Base-by-base conservation (phyloP, 495 filamentous ascomycete genomes). In the Filosporella fistucella region DNA sequence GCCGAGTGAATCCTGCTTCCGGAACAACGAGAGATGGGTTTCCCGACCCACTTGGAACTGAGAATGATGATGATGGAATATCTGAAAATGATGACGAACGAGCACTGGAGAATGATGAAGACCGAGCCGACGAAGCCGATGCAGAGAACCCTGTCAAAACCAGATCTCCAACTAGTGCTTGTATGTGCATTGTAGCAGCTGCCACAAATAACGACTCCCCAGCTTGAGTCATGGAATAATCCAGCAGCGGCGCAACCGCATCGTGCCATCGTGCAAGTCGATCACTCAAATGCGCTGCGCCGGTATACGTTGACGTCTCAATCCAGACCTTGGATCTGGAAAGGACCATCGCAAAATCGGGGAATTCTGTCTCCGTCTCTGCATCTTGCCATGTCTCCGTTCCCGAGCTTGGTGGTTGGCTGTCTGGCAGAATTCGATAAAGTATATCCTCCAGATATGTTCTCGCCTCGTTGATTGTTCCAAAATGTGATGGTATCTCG, bases 381-480 rank as follows among this genome's bases (percentile, higher is more conserved):
- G 18, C 16, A 6, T 28, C 22, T 8, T 28, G 17, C 37, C 36
- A 42, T 8, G 45, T 22, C 0, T 11, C 8, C 9, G 24, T 10
- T 18, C 45, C 16, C 2, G 24, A 20, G 17, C 24, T n/a, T 21
- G 32, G 28, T 10, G 43, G 18, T 14, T 47, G 29, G 5, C 18
- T n/a, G 11, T 42, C 22, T 1, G 54, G 42, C 23, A 51, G 33
- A 8, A 41, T 37, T 16, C 54, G 36, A 47, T 44, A 56, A 22
- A 28, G 40, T 11, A 57, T 52, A 42, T 53, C 49, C 33, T 57
- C 54, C 1, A 57, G 36, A 22, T 53, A 53, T 18, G 14, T 43
- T 42, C 54, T 52, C 14, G 54, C 54, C 38, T 57, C 54, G 2
- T 24, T 29, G n/a, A 53, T 46, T 10, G 40, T 52, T 4, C n/a